phyloP scores from a whole-genome alignment of 305 asterid genomes.

The Striga hermonthica region DNA sequence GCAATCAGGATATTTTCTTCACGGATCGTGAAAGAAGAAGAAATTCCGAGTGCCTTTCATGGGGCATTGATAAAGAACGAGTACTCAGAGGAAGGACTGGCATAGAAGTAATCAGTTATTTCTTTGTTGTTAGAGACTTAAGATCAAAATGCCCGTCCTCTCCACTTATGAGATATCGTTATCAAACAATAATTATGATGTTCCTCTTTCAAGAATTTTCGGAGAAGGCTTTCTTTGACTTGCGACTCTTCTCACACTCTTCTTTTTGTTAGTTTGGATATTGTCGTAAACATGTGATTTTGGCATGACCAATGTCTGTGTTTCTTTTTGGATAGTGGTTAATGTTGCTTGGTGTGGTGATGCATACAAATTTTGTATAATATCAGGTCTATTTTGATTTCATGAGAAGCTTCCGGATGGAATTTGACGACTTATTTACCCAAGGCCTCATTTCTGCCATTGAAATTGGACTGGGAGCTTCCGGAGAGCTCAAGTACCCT shows the following conservation, averaged over 20 bases:
- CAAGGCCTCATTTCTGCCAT: slow-evolving; percentile 63
- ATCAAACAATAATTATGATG: neutral
- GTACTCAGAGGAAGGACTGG: slow-evolving; percentile 75
- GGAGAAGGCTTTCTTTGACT: slow-evolving; percentile 2
- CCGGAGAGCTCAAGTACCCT: slow-evolving; percentile 74
- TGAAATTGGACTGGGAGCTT: slow-evolving; percentile 71
- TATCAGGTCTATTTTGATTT: slow-evolving; percentile 70
- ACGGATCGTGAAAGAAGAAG: slow-evolving; percentile 76
- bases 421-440: slow-evolving; percentile 58
- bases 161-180: too few relatives aligned
- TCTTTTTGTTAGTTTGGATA: slow-evolving; percentile 12
- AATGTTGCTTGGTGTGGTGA: slow-evolving; percentile 1
- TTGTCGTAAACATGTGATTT: slow-evolving; percentile 16
- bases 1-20: slow-evolving; percentile 71
- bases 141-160: too few relatives aligned
- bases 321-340: slow-evolving; percentile 4
- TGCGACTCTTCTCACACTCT: slow-evolving; percentile 12
- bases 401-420: slow-evolving; percentile 75
- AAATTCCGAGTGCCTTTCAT: slow-evolving; percentile 69
- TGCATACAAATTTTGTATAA: slow-evolving; percentile 19
- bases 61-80: slow-evolving; percentile 73
- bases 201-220: slow-evolving; percentile 1
- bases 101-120: slow-evolving; percentile 47
- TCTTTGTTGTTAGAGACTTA: too few relatives aligned
- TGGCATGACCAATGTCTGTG: slow-evolving; percentile 10